A percentile compares a stretch with the other conserved stretches of the same genome.
Conservation (phyloP, 345 rosid species). For the Atalantia buxifolia region DNA sequence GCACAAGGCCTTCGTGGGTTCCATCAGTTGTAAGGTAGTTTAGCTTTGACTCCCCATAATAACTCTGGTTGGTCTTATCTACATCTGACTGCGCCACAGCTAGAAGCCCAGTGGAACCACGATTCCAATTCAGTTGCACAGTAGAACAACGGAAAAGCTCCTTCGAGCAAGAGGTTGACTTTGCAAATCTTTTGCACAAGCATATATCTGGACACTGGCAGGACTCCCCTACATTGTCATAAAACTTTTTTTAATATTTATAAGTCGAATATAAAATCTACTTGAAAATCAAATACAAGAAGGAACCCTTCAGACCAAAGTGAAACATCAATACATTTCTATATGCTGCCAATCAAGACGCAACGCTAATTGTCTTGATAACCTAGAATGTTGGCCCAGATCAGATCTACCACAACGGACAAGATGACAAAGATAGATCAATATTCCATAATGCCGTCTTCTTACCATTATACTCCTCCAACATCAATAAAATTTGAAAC, state of each 20-base stretch:
- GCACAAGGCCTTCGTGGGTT: slow-evolving; percentile 80
- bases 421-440: background rate
- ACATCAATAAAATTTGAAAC: background rate
- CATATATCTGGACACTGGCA: slow-evolving; percentile 89
- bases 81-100: slow-evolving; percentile 88
- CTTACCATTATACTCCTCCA: background rate
- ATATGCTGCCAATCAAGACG: background rate
- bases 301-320: background rate
- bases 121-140: slow-evolving; percentile 82
- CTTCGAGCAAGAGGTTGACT: slow-evolving; percentile 76
- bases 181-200: slow-evolving; percentile 55
- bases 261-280: background rate
- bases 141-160: slow-evolving; percentile 87
- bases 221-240: slow-evolving; percentile 63
- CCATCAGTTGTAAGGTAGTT: slow-evolving; percentile 89
- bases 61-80: slow-evolving; percentile 94
- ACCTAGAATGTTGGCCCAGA: background rate
- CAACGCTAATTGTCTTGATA: background rate
- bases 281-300: background rate
- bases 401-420: background rate
- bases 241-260: background rate
- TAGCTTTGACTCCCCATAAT: slow-evolving; percentile 90
- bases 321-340: background rate
- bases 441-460: background rate
- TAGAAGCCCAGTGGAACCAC: slow-evolving; percentile 84